Conservation (phyloP, 768 basidiomycete genomes). For the Inosperma sp. region DNA sequence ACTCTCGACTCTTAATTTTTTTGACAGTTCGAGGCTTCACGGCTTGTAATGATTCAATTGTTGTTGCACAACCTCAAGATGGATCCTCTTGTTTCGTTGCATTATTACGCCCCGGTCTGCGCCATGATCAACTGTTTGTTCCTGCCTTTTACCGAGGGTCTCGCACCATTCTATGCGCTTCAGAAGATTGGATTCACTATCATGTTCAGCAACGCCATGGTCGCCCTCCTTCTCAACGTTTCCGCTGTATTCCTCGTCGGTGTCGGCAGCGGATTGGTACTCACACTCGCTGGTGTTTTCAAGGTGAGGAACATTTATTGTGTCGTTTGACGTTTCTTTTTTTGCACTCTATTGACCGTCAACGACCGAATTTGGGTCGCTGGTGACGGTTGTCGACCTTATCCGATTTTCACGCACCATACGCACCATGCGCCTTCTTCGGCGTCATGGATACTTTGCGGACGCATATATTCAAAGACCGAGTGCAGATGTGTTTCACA, state of each 20-base stretch:
- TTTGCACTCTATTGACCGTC: conserved; percentile 9
- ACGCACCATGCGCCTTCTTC: too few relatives aligned
- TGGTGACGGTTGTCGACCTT: too few relatives aligned
- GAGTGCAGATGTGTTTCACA: too few relatives aligned
- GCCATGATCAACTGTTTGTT: conserved; percentile 82
- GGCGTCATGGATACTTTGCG: too few relatives aligned
- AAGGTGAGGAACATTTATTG: conserved; percentile 56
- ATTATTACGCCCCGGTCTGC: conserved; percentile 97
- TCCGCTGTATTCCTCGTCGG: conserved; percentile 94
- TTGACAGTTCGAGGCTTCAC: conserved; percentile 81
- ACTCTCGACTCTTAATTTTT: conserved; percentile 1
- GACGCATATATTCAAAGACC: too few relatives aligned
- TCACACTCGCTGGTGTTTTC: conserved; percentile 92
- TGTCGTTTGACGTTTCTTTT: neutral
- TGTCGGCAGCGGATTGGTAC: conserved; percentile 78
- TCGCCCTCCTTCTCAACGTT: conserved; percentile 87
- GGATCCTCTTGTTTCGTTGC: conserved; percentile 92
- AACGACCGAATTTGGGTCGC: too few relatives aligned
- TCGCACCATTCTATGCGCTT: conserved; percentile 78
- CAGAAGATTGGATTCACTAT: conserved; percentile 60
- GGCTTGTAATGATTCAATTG: conserved; percentile 94
- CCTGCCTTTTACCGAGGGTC: conserved; percentile 85
- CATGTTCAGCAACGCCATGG: conserved; percentile 75
- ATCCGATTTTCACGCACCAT: too few relatives aligned
- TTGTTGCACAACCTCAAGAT: conserved; percentile 94